Conservation (phyloP, 768 basidiomycete genomes). For the Suillus subalutaceus region DNA sequence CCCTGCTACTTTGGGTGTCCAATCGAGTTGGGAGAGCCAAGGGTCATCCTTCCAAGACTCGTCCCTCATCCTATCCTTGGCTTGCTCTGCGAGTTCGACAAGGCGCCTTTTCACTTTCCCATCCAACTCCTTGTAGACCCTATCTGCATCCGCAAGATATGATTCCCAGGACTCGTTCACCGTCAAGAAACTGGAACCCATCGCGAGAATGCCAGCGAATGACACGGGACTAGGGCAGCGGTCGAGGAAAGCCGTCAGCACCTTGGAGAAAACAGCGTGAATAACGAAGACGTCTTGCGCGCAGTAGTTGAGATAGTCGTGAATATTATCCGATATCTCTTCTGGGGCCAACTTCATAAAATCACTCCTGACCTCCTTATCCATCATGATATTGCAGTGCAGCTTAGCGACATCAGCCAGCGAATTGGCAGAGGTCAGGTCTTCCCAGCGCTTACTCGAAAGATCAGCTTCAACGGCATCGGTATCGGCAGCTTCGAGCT, state of each 20-base stretch:
- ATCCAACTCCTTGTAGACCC: conserved; percentile 70
- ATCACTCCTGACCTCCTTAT: conserved; percentile 78
- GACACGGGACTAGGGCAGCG: conserved; percentile 92
- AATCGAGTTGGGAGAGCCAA: conserved; percentile 92
- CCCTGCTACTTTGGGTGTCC: conserved; percentile 84
- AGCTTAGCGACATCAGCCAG: conserved; percentile 90
- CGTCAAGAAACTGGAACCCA: conserved; percentile 91
- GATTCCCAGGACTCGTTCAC: conserved; percentile 89
- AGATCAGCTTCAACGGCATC: conserved; percentile 47
- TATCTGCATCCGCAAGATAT: conserved; percentile 80
- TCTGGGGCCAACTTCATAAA: conserved; percentile 71
- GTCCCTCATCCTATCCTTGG: conserved; percentile 49
- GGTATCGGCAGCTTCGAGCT: conserved; percentile 35
- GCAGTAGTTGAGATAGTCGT: conserved; percentile 84
- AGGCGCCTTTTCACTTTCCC: conserved; percentile 61
- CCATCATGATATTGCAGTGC: conserved; percentile 80
- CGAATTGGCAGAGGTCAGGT: conserved; percentile 89
- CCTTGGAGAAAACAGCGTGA: conserved; percentile 73
- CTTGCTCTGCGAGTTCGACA: conserved; percentile 66
- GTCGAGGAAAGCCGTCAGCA: conserved; percentile 78
- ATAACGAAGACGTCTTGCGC: conserved; percentile 84
- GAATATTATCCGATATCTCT: conserved; percentile 64
- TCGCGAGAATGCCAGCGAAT: conserved; percentile 86
- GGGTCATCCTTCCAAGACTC: conserved; percentile 70
- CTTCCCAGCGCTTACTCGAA: conserved; percentile 80